These are phyloP conservation scores for Leptographium galeiforme DNA, from an alignment of 2,329 filamentous ascomycete species.

Conservation along the genomic window DNA sequence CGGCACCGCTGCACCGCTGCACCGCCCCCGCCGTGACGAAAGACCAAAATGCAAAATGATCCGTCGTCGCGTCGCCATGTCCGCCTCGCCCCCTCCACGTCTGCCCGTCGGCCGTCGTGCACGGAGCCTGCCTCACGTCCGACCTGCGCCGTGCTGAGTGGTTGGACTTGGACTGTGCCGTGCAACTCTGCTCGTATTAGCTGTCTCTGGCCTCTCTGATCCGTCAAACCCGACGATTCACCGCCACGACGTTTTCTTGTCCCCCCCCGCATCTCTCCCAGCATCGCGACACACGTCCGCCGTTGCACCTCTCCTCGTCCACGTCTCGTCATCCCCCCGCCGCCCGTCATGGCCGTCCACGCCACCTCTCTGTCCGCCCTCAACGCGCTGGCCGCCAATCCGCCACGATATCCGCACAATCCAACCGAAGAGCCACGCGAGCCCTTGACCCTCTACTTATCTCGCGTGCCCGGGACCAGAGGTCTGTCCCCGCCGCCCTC, in stretches of 20 bases:
- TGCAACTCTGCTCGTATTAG: too few relatives aligned
- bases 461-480: slow-evolving; percentile 80
- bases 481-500: slow-evolving; percentile 31
- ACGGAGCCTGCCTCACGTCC: too few relatives aligned
- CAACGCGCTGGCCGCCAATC: slow-evolving; percentile 70
- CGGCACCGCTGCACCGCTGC: too few relatives aligned
- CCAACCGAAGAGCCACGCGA: slow-evolving; percentile 55
- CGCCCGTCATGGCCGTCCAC: slow-evolving; percentile 37
- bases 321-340: background rate
- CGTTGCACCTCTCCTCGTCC: background rate
- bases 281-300: background rate
- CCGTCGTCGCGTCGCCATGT: too few relatives aligned
- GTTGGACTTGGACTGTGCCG: too few relatives aligned
- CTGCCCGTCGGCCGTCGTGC: too few relatives aligned
- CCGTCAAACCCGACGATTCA: background rate
- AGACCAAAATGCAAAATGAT: too few relatives aligned
- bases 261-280: too few relatives aligned
- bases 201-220: too few relatives aligned
- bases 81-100: too few relatives aligned
- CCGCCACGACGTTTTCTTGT: background rate
- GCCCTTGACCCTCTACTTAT: slow-evolving; percentile 77
- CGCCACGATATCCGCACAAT: slow-evolving; percentile 72
- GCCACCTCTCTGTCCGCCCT: slow-evolving; percentile 72
- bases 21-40: too few relatives aligned
- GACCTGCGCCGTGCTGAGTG: too few relatives aligned